Evolutionary conservation across 257 asterid genomes (phyloP).

Genomic region (Lycium barbarum): DNA sequence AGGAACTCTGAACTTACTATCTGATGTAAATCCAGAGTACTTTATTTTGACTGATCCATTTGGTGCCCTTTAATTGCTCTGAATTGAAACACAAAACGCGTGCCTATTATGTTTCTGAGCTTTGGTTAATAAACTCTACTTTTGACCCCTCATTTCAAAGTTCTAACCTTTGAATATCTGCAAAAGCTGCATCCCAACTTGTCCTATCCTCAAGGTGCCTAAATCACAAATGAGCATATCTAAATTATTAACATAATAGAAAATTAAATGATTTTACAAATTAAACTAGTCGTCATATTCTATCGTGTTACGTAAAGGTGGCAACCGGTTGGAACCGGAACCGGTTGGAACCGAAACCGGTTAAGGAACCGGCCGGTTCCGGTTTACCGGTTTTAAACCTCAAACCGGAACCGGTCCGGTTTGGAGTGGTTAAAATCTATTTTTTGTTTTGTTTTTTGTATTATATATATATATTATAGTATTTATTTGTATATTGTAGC

Average conservation of each 20-base stretch:
- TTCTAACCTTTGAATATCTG: not conserved
- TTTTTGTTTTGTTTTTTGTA: no score
- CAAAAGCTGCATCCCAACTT: constrained; percentile 19
- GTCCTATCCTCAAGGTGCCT: not conserved
- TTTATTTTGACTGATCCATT: not conserved
- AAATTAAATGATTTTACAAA: no score
- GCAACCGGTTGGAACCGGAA: no score
- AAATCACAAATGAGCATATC: not conserved
- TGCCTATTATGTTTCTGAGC: not conserved
- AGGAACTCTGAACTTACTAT: not conserved
- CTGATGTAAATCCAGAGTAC: not conserved
- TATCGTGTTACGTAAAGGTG: no score
- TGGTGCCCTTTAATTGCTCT: not conserved
- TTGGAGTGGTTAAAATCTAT: no score
- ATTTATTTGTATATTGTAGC: no score
- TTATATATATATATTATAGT: no score
- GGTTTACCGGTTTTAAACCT: no score
- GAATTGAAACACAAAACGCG: not conserved
- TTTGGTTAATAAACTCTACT: not conserved
- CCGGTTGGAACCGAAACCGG: no score
- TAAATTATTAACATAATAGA: not conserved
- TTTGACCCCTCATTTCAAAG: constrained; percentile 20
- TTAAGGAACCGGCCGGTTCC: no score
- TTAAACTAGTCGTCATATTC: no score
- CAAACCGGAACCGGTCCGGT: no score